phyloP scores from a whole-genome alignment of 768 basidiomycete species.

The Suillus alpinus region DNA sequence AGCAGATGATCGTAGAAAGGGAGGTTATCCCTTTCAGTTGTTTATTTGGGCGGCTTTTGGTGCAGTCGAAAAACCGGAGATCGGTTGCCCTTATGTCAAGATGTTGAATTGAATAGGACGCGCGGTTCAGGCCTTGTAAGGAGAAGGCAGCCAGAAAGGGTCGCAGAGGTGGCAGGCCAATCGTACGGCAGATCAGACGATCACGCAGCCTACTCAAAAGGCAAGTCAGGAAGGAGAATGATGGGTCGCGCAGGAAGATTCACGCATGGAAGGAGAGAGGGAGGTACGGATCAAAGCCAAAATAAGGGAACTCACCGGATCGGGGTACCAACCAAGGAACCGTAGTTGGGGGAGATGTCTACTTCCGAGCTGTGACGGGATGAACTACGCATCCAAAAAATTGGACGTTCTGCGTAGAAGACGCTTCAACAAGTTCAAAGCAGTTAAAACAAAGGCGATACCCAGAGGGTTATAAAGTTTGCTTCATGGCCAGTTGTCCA shows the following conservation, averaged over 20 bases:
- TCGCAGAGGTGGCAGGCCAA: conserved; percentile 1
- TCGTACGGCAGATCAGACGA: background rate
- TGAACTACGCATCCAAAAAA: background rate
- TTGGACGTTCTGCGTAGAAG: background rate
- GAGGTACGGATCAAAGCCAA: conserved; percentile 4
- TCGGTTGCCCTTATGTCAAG: conserved; percentile 1
- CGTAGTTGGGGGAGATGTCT: conserved; percentile 4
- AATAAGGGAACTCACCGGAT: conserved; percentile 5
- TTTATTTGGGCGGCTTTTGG: conserved; percentile 3
- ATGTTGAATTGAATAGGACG: background rate
- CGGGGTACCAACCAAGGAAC: conserved; percentile 6
- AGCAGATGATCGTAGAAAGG: background rate
- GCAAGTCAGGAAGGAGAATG: conserved; percentile 1
- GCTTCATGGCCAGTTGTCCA: background rate
- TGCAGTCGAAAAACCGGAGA: background rate
- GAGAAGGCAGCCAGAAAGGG: conserved; percentile 2
- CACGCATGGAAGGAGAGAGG: background rate
- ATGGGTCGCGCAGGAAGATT: conserved; percentile 2
- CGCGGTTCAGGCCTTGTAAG: background rate
- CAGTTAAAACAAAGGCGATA: background rate
- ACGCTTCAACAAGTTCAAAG: background rate
- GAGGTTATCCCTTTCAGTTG: background rate
- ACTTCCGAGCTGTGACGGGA: background rate
- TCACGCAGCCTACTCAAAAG: background rate
- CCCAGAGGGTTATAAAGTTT: background rate